A percentile compares a stretch with the other conserved stretches of the same genome.
Evolutionary conservation across 345 rosid species (phyloP).

Genomic region (Physaria fendleri): DNA sequence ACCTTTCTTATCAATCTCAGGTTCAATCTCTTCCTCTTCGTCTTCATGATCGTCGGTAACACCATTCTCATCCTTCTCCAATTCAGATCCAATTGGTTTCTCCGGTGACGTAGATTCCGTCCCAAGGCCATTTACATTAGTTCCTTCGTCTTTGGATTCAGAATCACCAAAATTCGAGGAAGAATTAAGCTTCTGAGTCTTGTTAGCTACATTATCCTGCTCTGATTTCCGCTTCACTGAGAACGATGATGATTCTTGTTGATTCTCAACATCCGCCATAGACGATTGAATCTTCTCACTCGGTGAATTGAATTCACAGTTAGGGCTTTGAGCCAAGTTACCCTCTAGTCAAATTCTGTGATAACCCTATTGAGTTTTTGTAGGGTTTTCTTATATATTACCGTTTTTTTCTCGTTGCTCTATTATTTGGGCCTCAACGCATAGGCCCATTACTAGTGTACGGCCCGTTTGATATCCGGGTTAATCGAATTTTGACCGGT

Average conservation of each 20-base stretch:
- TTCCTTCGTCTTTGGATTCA: slow-evolving; percentile 10
- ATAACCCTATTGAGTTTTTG: too few species aligned
- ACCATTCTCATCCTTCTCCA: slow-evolving; percentile 6
- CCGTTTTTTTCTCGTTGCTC: too few species aligned
- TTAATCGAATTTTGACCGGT: slow-evolving; percentile 12
- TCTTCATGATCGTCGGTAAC: slow-evolving; percentile 14
- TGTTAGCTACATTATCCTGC: slow-evolving; percentile 26
- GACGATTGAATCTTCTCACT: slow-evolving; percentile 18
- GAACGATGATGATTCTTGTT: slow-evolving; percentile 46
- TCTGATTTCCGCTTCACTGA: slow-evolving; percentile 50
- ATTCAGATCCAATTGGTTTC: not conserved
- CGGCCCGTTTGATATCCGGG: slow-evolving; percentile 9
- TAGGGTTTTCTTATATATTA: too few species aligned
- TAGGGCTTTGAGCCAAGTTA: too few species aligned
- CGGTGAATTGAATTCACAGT: too few species aligned
- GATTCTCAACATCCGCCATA: slow-evolving; percentile 50
- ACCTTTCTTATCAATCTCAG: slow-evolving; percentile 48
- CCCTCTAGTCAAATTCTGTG: too few species aligned
- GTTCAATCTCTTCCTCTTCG: not conserved
- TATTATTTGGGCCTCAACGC: too few species aligned
- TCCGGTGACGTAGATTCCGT: slow-evolving; percentile 16
- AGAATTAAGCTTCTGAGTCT: slow-evolving; percentile 38
- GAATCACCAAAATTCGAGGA: slow-evolving; percentile 14
- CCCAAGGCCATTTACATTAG: not conserved
- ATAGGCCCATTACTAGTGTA: not conserved